A percentile compares a stretch with the other conserved stretches of the same genome.
Conservation (phyloP, 495 filamentous ascomycete species). For the Cercophora newfieldiana region DNA sequence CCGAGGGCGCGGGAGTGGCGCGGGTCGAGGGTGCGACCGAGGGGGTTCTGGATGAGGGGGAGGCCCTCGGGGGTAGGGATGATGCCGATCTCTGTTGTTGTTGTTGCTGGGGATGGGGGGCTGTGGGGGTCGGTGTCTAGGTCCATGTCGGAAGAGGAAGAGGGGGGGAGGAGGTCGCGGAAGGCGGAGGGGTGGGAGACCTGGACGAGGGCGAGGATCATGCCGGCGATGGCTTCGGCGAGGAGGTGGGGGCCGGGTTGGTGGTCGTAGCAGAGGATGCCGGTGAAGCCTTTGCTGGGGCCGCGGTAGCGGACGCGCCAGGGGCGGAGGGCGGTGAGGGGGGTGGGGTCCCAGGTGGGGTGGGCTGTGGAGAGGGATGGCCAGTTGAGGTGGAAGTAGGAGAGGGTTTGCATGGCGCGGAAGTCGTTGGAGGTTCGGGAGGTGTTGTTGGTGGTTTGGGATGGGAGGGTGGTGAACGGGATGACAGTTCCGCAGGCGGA, state of each 20-base stretch:
- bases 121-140: constrained; percentile 20
- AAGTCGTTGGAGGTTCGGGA: constrained; percentile 68
- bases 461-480: constrained; percentile 51
- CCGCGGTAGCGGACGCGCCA: constrained; percentile 43
- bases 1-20: constrained; percentile 46
- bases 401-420: constrained; percentile 76
- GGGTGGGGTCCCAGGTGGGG: constrained; percentile 38
- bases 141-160: constrained; percentile 6
- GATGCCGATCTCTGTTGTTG: too few relatives aligned
- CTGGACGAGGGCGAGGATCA: constrained; percentile 41
- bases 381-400: constrained; percentile 66
- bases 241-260: constrained; percentile 41
- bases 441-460: constrained; percentile 61
- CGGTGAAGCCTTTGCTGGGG: constrained; percentile 34
- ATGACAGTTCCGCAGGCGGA: constrained; percentile 33
- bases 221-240: constrained; percentile 47
- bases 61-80: constrained; percentile 30
- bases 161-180: constrained; percentile 18
- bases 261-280: constrained; percentile 50
- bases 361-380: background rate
- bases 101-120: too few relatives aligned
- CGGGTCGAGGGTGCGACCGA: constrained; percentile 45
- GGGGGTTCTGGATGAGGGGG: constrained; percentile 44
- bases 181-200: constrained; percentile 39
- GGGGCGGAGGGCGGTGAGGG: constrained; percentile 40